Conservation (phyloP, 768 basidiomycete species). For the Suillus brevipes region DNA sequence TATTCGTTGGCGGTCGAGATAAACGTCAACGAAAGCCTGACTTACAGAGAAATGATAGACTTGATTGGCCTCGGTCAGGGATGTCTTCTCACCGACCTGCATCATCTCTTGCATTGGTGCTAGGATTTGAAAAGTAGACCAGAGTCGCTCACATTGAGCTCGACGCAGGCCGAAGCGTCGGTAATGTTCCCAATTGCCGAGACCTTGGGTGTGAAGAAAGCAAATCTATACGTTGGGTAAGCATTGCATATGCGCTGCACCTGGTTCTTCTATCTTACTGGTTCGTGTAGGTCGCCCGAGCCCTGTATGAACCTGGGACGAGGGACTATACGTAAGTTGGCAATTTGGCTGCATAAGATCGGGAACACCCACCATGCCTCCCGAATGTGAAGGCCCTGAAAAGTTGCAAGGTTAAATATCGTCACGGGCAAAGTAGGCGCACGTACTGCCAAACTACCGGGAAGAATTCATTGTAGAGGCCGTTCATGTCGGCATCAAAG, state of each 20-base stretch:
- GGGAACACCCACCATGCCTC: background rate
- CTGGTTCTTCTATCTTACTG: too few relatives aligned
- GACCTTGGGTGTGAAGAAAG: background rate
- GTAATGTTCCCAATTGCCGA: background rate
- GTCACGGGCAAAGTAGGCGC: background rate
- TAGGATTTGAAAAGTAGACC: too few relatives aligned
- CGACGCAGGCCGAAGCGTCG: background rate
- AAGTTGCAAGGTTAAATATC: background rate
- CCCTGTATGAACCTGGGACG: background rate
- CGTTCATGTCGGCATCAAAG: background rate
- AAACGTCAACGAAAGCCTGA: too few relatives aligned
- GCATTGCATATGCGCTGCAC: too few relatives aligned
- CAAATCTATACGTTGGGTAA: background rate
- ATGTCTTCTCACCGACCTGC: background rate
- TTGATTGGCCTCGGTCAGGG: background rate
- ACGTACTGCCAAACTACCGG: conserved; percentile 3
- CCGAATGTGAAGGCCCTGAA: background rate
- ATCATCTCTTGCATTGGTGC: background rate
- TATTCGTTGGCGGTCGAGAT: background rate
- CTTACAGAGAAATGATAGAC: background rate
- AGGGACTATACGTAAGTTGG: background rate
- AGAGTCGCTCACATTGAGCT: background rate
- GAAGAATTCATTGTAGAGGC: background rate
- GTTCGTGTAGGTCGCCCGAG: background rate
- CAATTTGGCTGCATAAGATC: background rate